Evolutionary conservation across 169 alveolate genomes (phyloP).

Genomic region (Plasmodium yoelii): DNA sequence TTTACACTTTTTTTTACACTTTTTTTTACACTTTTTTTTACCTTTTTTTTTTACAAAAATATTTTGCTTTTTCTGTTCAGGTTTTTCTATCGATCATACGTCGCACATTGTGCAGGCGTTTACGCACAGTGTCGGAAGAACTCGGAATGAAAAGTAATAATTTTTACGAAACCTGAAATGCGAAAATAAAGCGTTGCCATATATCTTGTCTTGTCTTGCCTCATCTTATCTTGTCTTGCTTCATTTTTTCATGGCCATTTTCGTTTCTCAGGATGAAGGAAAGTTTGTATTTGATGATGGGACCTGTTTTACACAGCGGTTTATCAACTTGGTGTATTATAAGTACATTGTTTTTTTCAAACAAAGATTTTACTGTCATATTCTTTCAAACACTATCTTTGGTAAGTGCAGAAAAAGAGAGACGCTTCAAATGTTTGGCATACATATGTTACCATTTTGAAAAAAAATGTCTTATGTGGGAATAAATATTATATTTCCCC

Average conservation of each 20-base stretch:
- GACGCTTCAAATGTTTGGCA: too few species aligned
- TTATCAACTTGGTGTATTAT: slow-evolving; percentile 88
- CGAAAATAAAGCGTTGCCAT: background rate
- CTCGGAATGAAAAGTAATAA: slow-evolving; percentile 78
- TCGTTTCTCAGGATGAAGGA: slow-evolving; percentile 81
- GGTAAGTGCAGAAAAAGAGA: slow-evolving; percentile 45
- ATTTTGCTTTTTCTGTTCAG: slow-evolving; percentile 28
- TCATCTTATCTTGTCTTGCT: too few species aligned
- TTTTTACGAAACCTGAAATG: background rate
- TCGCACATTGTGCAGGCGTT: slow-evolving; percentile 89
- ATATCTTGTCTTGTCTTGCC: too few species aligned
- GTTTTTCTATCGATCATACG: slow-evolving; percentile 88
- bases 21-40: too few species aligned
- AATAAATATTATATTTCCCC: too few species aligned
- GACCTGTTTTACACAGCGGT: slow-evolving; percentile 89
- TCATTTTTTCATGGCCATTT: too few species aligned
- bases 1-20: too few species aligned
- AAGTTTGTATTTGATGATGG: slow-evolving; percentile 86
- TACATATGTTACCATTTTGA: too few species aligned
- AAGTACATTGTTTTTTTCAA: slow-evolving; percentile 82
- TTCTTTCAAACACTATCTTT: slow-evolving; percentile 88
- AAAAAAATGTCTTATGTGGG: background rate
- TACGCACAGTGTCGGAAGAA: slow-evolving; percentile 86
- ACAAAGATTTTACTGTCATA: slow-evolving; percentile 83
- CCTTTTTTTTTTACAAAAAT: background rate